Conservation (phyloP, 805 yeast species). For the Wickerhamomyces bovis region DNA sequence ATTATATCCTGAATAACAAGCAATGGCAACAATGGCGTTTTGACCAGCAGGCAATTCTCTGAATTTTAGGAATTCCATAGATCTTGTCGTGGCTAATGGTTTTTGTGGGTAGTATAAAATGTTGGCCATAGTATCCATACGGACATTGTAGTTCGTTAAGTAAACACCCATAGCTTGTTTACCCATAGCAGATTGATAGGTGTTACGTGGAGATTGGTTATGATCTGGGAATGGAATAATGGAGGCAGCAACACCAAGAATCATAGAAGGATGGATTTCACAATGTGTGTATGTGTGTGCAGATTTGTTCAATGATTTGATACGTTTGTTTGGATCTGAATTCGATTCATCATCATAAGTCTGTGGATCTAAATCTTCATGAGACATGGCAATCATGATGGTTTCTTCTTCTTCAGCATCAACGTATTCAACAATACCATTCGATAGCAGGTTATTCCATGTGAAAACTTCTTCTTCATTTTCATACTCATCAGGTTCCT, state of each 20-base stretch:
- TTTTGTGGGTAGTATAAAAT: constrained; percentile 96
- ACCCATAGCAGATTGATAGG: constrained; percentile 99
- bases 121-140: constrained; percentile 99
- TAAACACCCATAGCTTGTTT: constrained; percentile 99
- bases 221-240: constrained; percentile 99
- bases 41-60: constrained; percentile 99
- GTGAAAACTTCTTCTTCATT: constrained; percentile 41
- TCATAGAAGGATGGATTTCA: constrained; percentile 98
- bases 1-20: constrained; percentile 97
- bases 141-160: constrained; percentile 87
- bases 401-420: constrained; percentile 99
- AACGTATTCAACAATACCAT: constrained; percentile 91
- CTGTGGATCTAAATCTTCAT: constrained; percentile 83
- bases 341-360: constrained; percentile 37
- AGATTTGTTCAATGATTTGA: constrained; percentile 57
- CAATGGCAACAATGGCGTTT: constrained; percentile 96
- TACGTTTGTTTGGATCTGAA: constrained; percentile 61
- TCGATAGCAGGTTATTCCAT: constrained; percentile 78
- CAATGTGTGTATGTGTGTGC: constrained; percentile 93
- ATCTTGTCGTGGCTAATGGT: constrained; percentile 94
- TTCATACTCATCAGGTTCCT: constrained; percentile 53
- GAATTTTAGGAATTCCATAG: constrained; percentile 96
- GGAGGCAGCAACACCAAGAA: constrained; percentile 96
- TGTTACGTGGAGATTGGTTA: constrained; percentile 98
- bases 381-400: constrained; percentile 97